Evolutionary conservation across 495 filamentous ascomycete species (phyloP).

Genomic region (Thermothielavioides terrestris): DNA sequence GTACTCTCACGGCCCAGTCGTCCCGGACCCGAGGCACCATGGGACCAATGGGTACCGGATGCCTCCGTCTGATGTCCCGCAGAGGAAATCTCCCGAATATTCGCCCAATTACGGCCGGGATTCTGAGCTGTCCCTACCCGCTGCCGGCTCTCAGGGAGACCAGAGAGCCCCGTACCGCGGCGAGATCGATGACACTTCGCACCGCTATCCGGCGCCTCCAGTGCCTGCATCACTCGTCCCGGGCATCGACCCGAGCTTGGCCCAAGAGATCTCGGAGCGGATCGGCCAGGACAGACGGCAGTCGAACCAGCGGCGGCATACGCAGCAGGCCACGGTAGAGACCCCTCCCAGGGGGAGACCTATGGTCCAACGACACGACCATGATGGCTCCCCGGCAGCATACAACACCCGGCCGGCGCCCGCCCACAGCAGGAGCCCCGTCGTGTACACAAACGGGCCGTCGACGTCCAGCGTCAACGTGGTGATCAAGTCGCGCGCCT

Average conservation of each 20-base stretch:
- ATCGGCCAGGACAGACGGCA: slow-evolving; percentile 40
- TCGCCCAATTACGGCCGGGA: slow-evolving; percentile 14
- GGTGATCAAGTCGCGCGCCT: slow-evolving; percentile 36
- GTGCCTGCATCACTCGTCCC: slow-evolving; percentile 62
- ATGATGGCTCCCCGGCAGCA: slow-evolving; percentile 17
- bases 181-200: slow-evolving; percentile 29
- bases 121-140: slow-evolving; percentile 19
- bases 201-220: slow-evolving; percentile 33
- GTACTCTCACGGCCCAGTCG: not conserved
- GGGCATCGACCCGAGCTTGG: slow-evolving; percentile 53
- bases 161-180: slow-evolving; percentile 18
- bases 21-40: slow-evolving; percentile 6
- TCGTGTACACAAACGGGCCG: slow-evolving; percentile 36
- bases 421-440: slow-evolving; percentile 20
- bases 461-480: slow-evolving; percentile 25
- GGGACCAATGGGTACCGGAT: slow-evolving; percentile 11
- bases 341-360: slow-evolving; percentile 33
- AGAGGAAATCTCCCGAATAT: slow-evolving; percentile 13
- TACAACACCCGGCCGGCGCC: slow-evolving; percentile 14
- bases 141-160: slow-evolving; percentile 13
- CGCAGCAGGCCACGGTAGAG: slow-evolving; percentile 27
- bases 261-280: slow-evolving; percentile 49
- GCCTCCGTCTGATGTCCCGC: slow-evolving; percentile 2
- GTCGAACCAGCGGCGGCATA: slow-evolving; percentile 29
- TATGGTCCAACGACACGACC: slow-evolving; percentile 27